Conservation (phyloP, 169 alveolate genomes). For the Plasmodium vivax region DNA sequence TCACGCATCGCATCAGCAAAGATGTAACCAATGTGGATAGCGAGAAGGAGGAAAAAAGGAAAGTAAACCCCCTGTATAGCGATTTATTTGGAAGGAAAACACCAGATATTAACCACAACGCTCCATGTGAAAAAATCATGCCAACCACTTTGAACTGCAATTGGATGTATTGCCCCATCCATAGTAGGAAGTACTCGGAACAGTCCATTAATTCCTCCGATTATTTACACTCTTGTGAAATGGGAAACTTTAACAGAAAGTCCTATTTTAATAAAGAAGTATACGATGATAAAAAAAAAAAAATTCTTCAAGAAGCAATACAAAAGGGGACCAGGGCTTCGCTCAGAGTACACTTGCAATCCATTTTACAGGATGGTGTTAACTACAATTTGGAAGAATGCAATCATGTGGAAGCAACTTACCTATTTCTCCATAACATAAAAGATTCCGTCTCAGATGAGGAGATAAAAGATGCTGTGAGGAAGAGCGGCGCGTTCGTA, state of each 20-base stretch:
- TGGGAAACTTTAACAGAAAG: slow-evolving; percentile 52
- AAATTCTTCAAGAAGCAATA: slow-evolving; percentile 58
- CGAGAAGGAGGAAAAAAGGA: slow-evolving; percentile 61
- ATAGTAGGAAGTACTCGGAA: slow-evolving; percentile 25
- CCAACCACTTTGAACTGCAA: slow-evolving; percentile 52
- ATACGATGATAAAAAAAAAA: slow-evolving; percentile 19
- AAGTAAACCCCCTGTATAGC: slow-evolving; percentile 58
- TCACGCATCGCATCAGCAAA: neutral
- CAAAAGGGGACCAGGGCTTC: slow-evolving; percentile 43
- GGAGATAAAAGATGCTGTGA: slow-evolving; percentile 31
- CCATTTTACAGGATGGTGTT: slow-evolving; percentile 30
- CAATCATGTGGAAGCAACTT: slow-evolving; percentile 34
- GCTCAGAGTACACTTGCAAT: slow-evolving; percentile 40
- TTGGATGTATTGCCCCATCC: slow-evolving; percentile 56
- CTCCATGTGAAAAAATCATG: slow-evolving; percentile 39
- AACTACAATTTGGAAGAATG: neutral
- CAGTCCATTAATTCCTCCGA: neutral
- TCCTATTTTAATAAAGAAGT: slow-evolving; percentile 55
- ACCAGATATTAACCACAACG: slow-evolving; percentile 44
- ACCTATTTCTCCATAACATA: slow-evolving; percentile 23
- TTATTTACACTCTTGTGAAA: slow-evolving; percentile 13
- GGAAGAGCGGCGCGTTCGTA: slow-evolving; percentile 40
- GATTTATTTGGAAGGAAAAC: slow-evolving; percentile 74
- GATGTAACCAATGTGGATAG: neutral
- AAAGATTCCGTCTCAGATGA: slow-evolving; percentile 63